Conservation (phyloP, 2,329 filamentous ascomycete genomes). For the Lecanosticta acicola region DNA sequence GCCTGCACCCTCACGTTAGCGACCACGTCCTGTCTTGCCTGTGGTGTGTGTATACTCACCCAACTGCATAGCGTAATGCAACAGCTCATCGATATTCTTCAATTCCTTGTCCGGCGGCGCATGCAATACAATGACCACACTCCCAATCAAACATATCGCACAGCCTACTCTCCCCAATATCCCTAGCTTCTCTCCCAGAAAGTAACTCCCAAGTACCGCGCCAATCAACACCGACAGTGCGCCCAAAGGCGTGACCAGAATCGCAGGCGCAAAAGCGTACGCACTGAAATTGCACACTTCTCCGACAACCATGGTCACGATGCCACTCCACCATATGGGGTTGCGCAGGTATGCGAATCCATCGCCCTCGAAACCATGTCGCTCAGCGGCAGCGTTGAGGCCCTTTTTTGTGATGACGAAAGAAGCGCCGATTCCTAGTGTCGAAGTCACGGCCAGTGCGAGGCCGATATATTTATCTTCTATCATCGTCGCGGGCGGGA, state of each 20-base stretch:
- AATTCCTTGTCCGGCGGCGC: slow-evolving; percentile 92
- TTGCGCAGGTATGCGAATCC: slow-evolving; percentile 91
- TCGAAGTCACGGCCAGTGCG: slow-evolving; percentile 67
- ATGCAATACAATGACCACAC: slow-evolving; percentile 95
- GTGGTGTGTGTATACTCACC: slow-evolving; percentile 52
- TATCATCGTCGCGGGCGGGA: slow-evolving; percentile 21
- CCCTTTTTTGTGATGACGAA: slow-evolving; percentile 99
- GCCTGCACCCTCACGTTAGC: slow-evolving; percentile 48
- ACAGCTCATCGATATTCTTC: slow-evolving; percentile 82
- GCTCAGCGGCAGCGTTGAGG: slow-evolving; percentile 81
- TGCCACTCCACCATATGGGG: slow-evolving; percentile 96
- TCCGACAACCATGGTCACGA: slow-evolving; percentile 81
- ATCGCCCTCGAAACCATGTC: slow-evolving; percentile 93
- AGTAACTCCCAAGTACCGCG: slow-evolving; percentile 90
- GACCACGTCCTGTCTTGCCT: neutral
- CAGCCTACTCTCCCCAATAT: slow-evolving; percentile 88
- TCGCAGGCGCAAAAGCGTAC: slow-evolving; percentile 97
- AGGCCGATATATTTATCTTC: slow-evolving; percentile 66
- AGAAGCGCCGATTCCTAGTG: slow-evolving; percentile 66
- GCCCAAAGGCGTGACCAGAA: slow-evolving; percentile 90
- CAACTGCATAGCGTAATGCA: slow-evolving; percentile 83
- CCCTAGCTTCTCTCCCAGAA: slow-evolving; percentile 85
- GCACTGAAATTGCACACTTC: slow-evolving; percentile 97
- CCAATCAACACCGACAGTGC: slow-evolving; percentile 91
- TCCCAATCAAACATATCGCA: slow-evolving; percentile 91